Conservation (phyloP, 139 green algal species). For the Tetratostichococcus sp. region DNA sequence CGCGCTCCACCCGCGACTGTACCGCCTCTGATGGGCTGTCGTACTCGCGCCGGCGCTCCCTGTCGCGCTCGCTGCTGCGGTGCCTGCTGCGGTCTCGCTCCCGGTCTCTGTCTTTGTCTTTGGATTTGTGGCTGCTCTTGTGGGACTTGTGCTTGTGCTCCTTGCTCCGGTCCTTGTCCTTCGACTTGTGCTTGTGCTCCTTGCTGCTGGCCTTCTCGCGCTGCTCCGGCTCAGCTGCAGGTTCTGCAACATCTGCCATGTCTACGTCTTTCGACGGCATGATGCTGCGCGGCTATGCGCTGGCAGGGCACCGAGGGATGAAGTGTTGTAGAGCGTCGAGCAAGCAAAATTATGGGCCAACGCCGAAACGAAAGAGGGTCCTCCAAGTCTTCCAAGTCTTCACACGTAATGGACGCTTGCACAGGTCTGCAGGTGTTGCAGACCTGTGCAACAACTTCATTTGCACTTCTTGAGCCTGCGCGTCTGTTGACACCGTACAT, state of each 20-base stretch:
- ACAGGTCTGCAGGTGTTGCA: no score
- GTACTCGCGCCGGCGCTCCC: neutral
- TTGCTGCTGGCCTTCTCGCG: neutral
- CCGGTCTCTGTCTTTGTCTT: neutral
- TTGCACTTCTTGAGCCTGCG: no score
- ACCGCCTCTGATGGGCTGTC: neutral
- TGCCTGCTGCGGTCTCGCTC: neutral
- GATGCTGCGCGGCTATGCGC: neutral
- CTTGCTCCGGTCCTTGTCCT: neutral
- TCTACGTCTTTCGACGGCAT: neutral
- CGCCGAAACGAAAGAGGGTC: no score
- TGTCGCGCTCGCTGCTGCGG: neutral
- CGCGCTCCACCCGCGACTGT: neutral
- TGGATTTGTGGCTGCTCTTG: constrained; percentile 6
- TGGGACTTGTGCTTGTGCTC: constrained; percentile 5
- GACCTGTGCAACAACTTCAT: no score
- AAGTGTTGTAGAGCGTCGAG: no score
- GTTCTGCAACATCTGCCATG: neutral
- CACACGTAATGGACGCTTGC: no score
- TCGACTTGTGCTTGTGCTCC: constrained; percentile 20
- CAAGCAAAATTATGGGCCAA: no score
- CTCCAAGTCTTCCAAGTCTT: no score
- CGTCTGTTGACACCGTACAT: no score
- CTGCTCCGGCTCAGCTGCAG: neutral
- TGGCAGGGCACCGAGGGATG: no score